Evolutionary conservation across 140 eudicot species (phyloP).

Genomic region (Stevia rebaudiana): DNA sequence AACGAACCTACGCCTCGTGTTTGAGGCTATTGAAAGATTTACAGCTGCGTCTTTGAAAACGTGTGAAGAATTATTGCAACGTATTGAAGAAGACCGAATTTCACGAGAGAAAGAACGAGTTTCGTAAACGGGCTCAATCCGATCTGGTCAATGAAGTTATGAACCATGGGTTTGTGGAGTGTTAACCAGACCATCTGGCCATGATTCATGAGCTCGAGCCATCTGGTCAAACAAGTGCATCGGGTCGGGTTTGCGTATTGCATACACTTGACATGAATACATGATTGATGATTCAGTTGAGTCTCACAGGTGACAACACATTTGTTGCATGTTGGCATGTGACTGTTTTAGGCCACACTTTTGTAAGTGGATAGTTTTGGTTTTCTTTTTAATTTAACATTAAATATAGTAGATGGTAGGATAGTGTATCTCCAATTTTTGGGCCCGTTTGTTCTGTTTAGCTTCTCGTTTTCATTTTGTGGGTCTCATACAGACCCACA

Average conservation of each 20-base stretch:
- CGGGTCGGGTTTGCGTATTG: neutral
- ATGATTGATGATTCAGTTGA: neutral
- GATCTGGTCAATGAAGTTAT: neutral
- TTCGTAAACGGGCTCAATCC: neutral
- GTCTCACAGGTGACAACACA: neutral
- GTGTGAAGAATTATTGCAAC: conserved; percentile 71
- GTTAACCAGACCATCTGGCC: neutral
- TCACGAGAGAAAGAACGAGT: conserved; percentile 31
- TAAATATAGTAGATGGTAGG: conserved; percentile 22
- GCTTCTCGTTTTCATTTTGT: conserved; percentile 17
- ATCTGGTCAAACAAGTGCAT: neutral
- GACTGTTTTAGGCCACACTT: conserved; percentile 21
- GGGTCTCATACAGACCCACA: conserved; percentile 9
- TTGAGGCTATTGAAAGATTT: conserved; percentile 86
- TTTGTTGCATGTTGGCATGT: neutral
- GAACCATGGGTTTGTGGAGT: neutral
- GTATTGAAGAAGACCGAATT: conserved; percentile 63
- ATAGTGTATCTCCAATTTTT: conserved; percentile 26
- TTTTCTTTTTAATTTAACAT: conserved; percentile 20
- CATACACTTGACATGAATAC: neutral
- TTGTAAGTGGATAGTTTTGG: conserved; percentile 30
- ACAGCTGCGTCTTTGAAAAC: conserved; percentile 57
- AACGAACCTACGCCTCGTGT: conserved; percentile 60
- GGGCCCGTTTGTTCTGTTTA: conserved; percentile 6
- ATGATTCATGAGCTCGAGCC: conserved; percentile 1